phyloP scores from a whole-genome alignment of 139 green algal genomes.

The Micromonas pusilla region DNA sequence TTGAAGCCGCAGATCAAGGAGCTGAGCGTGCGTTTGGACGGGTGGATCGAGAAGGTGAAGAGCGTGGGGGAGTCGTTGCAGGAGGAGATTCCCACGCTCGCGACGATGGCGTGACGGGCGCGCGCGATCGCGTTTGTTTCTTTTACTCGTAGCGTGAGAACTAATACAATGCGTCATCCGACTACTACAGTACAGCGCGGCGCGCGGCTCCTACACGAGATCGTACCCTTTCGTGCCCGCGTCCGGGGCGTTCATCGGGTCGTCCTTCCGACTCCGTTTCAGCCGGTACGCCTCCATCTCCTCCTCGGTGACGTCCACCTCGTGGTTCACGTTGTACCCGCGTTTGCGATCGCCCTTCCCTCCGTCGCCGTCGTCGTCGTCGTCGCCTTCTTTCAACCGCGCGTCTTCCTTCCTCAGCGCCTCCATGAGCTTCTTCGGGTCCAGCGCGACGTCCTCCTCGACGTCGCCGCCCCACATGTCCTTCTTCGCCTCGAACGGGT shows the following conservation, averaged over 20 bases:
- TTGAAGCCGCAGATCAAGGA: conserved; percentile 55
- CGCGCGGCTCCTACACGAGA: conserved; percentile 33
- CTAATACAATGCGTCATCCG: neutral
- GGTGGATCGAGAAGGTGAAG: conserved; percentile 78
- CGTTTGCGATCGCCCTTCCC: conserved; percentile 70
- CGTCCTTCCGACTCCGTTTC: conserved; percentile 54
- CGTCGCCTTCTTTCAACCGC: too few species aligned
- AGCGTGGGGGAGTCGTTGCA: conserved; percentile 50
- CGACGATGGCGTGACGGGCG: neutral
- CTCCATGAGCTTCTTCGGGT: conserved; percentile 61
- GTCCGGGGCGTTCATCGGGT: conserved; percentile 56
- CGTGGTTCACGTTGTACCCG: conserved; percentile 64
- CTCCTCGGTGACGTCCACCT: conserved; percentile 65
- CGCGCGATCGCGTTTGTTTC: too few species aligned
- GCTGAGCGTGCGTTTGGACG: conserved; percentile 63
- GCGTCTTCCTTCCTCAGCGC: conserved; percentile 61
- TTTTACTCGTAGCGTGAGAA: too few species aligned
- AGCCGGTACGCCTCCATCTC: conserved; percentile 98
- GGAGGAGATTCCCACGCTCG: conserved; percentile 46
- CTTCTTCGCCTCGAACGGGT: conserved; percentile 23
- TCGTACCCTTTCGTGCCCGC: conserved; percentile 39
- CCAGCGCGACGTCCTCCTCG: conserved; percentile 54
- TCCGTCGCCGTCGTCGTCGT: conserved; percentile 3
- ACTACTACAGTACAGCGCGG: neutral
- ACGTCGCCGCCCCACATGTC: conserved; percentile 55